Conservation (phyloP, 2,329 filamentous ascomycete species). For the Clonostachys chloroleuca region DNA sequence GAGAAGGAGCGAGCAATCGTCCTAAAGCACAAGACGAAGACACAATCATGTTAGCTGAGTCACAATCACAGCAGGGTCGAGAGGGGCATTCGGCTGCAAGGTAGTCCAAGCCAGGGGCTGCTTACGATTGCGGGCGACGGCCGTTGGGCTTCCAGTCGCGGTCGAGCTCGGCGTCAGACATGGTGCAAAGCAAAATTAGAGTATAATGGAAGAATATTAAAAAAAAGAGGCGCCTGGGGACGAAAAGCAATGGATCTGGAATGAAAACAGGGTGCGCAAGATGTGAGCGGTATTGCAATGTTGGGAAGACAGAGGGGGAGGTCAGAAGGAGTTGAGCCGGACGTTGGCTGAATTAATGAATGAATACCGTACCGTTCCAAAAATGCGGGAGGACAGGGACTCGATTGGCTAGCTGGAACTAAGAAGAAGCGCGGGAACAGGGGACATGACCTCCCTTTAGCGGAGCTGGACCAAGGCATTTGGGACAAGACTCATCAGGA, state of each 20-base stretch:
- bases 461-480: no score
- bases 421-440: no score
- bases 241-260: background rate
- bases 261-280: background rate
- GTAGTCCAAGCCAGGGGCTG: conserved; percentile 12
- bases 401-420: no score
- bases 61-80: no score
- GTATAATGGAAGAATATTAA: conserved; percentile 5
- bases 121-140: conserved; percentile 79
- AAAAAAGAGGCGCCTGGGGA: background rate
- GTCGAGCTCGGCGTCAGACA: conserved; percentile 66
- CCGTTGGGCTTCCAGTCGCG: conserved; percentile 77
- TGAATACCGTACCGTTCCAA: no score
- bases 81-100: no score
- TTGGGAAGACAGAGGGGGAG: background rate
- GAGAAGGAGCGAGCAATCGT: conserved; percentile 88
- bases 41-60: background rate
- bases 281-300: background rate
- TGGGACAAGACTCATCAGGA: no score
- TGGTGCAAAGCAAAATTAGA: conserved; percentile 10
- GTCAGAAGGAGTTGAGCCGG: no score
- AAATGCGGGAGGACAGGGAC: no score
- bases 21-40: conserved; percentile 22
- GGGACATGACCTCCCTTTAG: no score
- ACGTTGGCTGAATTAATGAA: no score